phyloP scores from a whole-genome alignment of 345 rosid species.

The Pugionium dolabratum region DNA sequence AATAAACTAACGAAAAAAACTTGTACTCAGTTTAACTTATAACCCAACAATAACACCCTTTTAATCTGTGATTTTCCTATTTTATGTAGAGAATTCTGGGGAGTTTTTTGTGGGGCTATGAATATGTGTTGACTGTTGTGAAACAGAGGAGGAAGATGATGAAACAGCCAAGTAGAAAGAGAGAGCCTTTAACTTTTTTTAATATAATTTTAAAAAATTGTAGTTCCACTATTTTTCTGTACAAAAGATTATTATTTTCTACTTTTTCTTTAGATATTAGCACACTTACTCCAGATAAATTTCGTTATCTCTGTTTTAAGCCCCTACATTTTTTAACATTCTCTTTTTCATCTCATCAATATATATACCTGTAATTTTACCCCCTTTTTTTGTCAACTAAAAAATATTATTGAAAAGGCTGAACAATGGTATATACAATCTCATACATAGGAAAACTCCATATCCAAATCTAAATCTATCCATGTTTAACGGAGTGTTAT shows the following conservation, averaged over 20 bases:
- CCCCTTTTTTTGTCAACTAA: no score
- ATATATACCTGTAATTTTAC: no score
- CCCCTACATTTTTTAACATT: not conserved
- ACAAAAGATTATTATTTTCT: slow-evolving; percentile 11
- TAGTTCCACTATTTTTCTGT: slow-evolving; percentile 21
- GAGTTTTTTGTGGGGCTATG: slow-evolving; percentile 15
- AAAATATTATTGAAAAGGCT: no score
- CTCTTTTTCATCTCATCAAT: not conserved
- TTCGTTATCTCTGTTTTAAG: not conserved
- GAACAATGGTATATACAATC: no score
- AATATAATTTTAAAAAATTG: not conserved
- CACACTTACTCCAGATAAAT: not conserved
- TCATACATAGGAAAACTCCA: no score
- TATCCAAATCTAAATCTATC: no score
- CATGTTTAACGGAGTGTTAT: no score
- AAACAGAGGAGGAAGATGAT: slow-evolving; percentile 4
- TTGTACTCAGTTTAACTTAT: not conserved
- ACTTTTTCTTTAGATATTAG: slow-evolving; percentile 5
- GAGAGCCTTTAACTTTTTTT: slow-evolving; percentile 3
- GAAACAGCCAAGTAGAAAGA: not conserved
- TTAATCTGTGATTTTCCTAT: not conserved
- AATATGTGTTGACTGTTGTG: slow-evolving; percentile 26
- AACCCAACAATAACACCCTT: not conserved
- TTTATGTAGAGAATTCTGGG: not conserved
- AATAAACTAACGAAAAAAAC: slow-evolving; percentile 16